Base-by-base conservation (phyloP, 2,329 filamentous ascomycete species). In the Aspergillus sojae region DNA sequence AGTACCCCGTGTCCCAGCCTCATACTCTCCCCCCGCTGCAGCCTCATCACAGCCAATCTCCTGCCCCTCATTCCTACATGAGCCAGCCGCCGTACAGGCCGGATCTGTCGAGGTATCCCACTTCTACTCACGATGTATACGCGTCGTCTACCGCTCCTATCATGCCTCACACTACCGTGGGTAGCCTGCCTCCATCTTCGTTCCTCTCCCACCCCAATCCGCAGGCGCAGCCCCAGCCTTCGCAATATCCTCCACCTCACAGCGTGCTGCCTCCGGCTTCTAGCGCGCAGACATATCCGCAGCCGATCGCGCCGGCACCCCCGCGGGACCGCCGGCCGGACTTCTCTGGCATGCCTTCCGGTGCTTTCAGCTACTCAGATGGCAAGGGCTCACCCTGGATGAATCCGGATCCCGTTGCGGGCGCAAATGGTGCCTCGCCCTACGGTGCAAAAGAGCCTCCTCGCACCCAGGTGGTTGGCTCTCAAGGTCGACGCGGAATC, bases 401-500 rank as follows among this genome's bases (percentile, higher is more conserved):
- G 65, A 73, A 71, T 41, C 71, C 76, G 5, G 78, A 81, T 56
- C 72, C 69, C 9, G 75, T 81, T 65, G 76, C 79, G 14, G 73
- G 73, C 57, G 76, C 75, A 55, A 77, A 79, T 46, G 75, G 78
- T 59, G 70, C 74, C 59, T 74, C 75, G 34, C 72, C 75, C 6
- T 78, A 79, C 61, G 74, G 75, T 54, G 73, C 77, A 32, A 81
- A 80, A 68, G 80, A 82, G 62, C 75, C 77, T 12, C 79, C 79
- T 55, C 76, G 79, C 19, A 95, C 93, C 36, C 94, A 97, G 75
- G 94, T 97, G 56, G 94, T 98, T 60, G 94, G 94, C 60, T 96
- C 94, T 30, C 94, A 98, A 81, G 94, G 94, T 63, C 89, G 94
- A 67, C 88, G 94, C 69, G 94, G 94, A 56, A 96, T 97, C 45